phyloP scores from a whole-genome alignment of 2,329 filamentous ascomycete species.

The Cryphonectria radicalis region DNA sequence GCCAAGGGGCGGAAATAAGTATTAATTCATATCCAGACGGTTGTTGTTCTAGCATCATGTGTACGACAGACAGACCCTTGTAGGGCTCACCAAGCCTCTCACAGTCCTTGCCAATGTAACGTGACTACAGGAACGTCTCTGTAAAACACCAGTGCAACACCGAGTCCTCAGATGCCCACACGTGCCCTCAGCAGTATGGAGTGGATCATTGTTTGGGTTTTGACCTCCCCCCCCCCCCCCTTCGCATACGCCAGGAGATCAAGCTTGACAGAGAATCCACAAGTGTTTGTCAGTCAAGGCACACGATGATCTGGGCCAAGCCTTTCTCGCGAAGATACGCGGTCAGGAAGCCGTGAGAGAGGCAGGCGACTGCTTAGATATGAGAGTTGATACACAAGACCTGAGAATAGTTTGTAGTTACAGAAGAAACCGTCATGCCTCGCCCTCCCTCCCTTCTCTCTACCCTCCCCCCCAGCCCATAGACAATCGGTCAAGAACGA shows the following conservation, averaged over 20 bases:
- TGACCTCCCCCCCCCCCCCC: neutral
- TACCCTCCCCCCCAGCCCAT: slow-evolving; percentile 6
- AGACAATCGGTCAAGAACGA: slow-evolving; percentile 21
- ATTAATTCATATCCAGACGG: neutral
- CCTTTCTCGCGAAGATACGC: neutral
- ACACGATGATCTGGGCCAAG: neutral
- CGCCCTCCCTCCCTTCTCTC: neutral
- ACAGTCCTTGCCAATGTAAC: neutral
- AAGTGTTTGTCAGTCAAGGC: neutral
- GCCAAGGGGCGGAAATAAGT: neutral
- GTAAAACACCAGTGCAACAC: no score
- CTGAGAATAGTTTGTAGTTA: slow-evolving; percentile 23
- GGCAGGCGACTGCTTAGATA: slow-evolving; percentile 1
- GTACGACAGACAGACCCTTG: neutral
- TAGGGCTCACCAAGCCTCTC: neutral
- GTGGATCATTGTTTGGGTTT: neutral
- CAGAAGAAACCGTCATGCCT: slow-evolving; percentile 15
- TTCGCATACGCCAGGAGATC: neutral
- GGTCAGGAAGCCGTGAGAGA: neutral
- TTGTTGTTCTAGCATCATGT: neutral
- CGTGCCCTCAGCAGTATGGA: neutral
- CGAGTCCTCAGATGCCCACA: neutral
- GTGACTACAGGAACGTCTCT: no score
- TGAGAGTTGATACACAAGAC: slow-evolving; percentile 23
- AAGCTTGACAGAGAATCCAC: neutral